Base-by-base conservation (phyloP, 179 eudicot genomes). In the Patellifolia procumbens region DNA sequence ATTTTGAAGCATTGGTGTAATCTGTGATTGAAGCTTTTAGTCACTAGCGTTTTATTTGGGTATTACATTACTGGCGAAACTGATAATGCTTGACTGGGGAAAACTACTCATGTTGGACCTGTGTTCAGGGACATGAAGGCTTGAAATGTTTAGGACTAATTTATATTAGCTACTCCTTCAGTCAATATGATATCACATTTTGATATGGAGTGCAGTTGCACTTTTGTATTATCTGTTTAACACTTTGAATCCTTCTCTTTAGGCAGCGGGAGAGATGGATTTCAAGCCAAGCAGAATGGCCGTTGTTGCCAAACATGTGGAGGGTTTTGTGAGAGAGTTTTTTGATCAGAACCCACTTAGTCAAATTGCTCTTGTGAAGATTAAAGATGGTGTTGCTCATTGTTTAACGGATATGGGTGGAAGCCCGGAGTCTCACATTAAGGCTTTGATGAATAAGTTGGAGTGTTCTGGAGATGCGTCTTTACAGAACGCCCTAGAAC, bases 311-410 rank as follows among this genome's bases (percentile, higher is more conserved):
- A 93, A 89, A 82, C 97, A 90, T 74, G 85, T 87, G 20, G 97
- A 89, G 76, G 94, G 88, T 78, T 94, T 92, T 76, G 79, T 91
- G 64, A 92, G 98, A 84, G 98, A 94, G 77, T 94, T 92, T 82
- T 94, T 94, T 78, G 94, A 94, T 76, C 98, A 94, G 83, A 92
- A 94, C 79, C 98, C 97, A 20, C 87, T 94, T 43, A 92, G 97
- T 86, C 98, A 94, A 80, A 85, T 94, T 81, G 97, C 94, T 48
- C 86, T 94, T 64, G 85, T 92, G 39, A 70, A 74, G 22, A 81
- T 92, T 55, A 94, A 91, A 87, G 97, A 94, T 59, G 98, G 98
- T n/a, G 86, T 94, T 80, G 91, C 97, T 60, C 85, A 89, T 60
- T 88, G 90, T 80, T 80, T 94, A 70, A 90, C 92, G 5, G 96